A percentile compares a stretch with the other conserved stretches of the same genome.
Evolutionary conservation across 345 rosid species (phyloP).

Genomic region (Salix koriyanagi): DNA sequence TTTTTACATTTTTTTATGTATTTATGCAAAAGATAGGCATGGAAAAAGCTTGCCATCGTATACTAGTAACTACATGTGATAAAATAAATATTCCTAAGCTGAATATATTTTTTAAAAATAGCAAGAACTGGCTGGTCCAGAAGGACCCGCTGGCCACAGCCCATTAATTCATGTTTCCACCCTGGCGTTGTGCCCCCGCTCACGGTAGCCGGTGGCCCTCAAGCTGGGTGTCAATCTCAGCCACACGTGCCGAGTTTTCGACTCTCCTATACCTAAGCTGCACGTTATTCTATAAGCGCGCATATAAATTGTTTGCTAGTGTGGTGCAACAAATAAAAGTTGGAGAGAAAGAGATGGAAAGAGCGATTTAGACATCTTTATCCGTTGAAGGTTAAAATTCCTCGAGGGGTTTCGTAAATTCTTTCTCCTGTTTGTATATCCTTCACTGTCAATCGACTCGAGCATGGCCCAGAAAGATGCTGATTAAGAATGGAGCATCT

Average conservation of each 20-base stretch:
- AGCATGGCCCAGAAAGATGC: background rate
- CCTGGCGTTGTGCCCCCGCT: conserved; percentile 2
- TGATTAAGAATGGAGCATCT: background rate
- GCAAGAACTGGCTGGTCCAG: background rate
- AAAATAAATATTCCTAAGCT: background rate
- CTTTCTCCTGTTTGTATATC: background rate
- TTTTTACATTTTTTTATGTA: too few species aligned
- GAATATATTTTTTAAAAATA: too few species aligned
- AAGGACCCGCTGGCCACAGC: conserved; percentile 1
- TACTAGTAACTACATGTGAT: background rate
- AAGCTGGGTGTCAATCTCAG: background rate
- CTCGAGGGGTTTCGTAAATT: background rate
- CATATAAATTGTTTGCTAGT: too few species aligned
- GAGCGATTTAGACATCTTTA: background rate
- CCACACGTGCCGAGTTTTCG: conserved; percentile 2
- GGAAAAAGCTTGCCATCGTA: background rate
- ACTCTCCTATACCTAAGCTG: too few species aligned
- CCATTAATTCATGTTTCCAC: conserved; percentile 2
- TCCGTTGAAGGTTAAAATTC: background rate
- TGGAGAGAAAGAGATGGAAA: background rate
- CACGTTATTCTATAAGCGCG: too few species aligned
- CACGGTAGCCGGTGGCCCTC: conserved; percentile 13
- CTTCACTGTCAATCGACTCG: background rate
- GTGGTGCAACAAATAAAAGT: background rate
- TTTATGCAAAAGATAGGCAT: too few species aligned